These are phyloP conservation scores for Candida labiduridarum DNA, from an alignment of 1,139 yeast species.

Conservation along the genomic window DNA sequence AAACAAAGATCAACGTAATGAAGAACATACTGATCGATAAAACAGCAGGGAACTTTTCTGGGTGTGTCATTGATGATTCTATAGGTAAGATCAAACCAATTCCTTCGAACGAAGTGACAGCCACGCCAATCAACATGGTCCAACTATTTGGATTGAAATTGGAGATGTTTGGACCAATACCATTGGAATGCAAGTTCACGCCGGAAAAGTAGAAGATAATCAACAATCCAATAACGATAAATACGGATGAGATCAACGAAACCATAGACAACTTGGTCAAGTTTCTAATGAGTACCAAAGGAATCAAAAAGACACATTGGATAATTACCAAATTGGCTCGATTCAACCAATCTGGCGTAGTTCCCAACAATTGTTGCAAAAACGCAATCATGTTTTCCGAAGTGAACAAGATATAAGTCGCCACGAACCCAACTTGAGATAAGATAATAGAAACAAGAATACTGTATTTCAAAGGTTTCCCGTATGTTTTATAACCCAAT, in stretches of 20 bases:
- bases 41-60: conserved; percentile 70
- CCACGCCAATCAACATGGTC: conserved; percentile 79
- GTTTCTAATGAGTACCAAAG: conserved; percentile 70
- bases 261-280: conserved; percentile 70
- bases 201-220: conserved; percentile 64
- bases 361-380: conserved; percentile 20
- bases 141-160: conserved; percentile 62
- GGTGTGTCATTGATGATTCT: conserved; percentile 73
- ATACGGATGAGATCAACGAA: conserved; percentile 66
- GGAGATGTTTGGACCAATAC: conserved; percentile 50
- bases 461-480: conserved; percentile 57
- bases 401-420: conserved; percentile 74
- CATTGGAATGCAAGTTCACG: conserved; percentile 45
- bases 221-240: conserved; percentile 62
- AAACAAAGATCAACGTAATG: conserved; percentile 61
- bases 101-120: conserved; percentile 82
- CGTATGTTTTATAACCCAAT: conserved; percentile 65
- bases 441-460: conserved; percentile 64
- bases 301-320: conserved; percentile 63
- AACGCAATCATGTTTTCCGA: conserved; percentile 66
- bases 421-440: conserved; percentile 77
- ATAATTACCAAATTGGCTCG: conserved; percentile 45
- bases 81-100: conserved; percentile 78
- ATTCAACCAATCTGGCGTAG: conserved; percentile 19
- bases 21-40: conserved; percentile 58